Base-by-base conservation (phyloP, 2,329 filamentous ascomycete genomes). In the Penicillium sp. region DNA sequence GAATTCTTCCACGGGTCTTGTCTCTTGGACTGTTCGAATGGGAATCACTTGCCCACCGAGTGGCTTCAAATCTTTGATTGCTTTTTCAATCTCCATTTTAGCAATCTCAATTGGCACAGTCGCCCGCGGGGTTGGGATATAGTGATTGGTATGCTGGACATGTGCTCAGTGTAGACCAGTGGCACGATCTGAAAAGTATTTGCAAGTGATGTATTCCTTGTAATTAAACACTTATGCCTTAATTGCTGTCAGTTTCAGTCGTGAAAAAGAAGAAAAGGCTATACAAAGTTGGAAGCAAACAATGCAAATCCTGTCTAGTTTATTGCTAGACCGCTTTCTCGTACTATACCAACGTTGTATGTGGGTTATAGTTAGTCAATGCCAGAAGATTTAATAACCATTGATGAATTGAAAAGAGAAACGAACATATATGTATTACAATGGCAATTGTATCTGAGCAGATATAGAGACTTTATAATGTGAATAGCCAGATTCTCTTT, bases 21-120 rank as follows among this genome's bases (percentile, higher is more conserved):
- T 72, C 59, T 79, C 74, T 51, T 78, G 75, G 8, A 78, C 65
- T 0, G 76, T 77, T 54, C 70, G 73, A 43, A 78, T 66, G 13
- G 75, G 70, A 32, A 70, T 55, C 30, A 78, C 65, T n/a, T 66
- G 42, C 30, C 74, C 74, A 5, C 55, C 32, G 7, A 74, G 58
- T 42, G 74, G 70, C 43, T 58, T 47, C 16, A 75, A 56, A 27
- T 45, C 56, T 23, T 60, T 59, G 30, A 75, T 38, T 7, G 58
- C 51, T 32, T 62, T 53, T 40, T 59, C 49, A 4, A 61, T 45
- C 19, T 65, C 59, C 69, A 68, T 71, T 35, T 34, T 40, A n/a
- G 34, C 29, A 26, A 35, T 26, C 26, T 29, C 32, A 26, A 39
- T 34, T 39, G 34, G 18, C 14, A 14, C 16, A 18, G 14, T 14